Base-by-base conservation (phyloP, 2,329 filamentous ascomycete species). In the Pleoardoris graminearum region DNA sequence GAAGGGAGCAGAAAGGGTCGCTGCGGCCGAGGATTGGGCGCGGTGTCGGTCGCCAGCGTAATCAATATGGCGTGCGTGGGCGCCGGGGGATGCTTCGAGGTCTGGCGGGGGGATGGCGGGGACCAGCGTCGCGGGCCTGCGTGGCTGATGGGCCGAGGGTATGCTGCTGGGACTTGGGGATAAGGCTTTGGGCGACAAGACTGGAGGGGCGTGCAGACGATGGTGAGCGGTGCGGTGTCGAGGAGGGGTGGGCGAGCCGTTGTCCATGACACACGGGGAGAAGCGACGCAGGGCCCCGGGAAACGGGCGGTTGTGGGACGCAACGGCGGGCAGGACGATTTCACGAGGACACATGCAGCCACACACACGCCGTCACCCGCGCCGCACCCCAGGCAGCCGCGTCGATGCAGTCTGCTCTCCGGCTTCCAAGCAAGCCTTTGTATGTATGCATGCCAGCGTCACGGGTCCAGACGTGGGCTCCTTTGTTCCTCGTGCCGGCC, bases 141-240 rank as follows among this genome's bases (percentile, higher is more conserved):
- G 55, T 48, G 48, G 30, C 8, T 37, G 19, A 8, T 37, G 19
- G 30, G 43, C 17, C 21, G 19, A 39, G 50, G 43, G 48, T 57
- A 63, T 51, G 48, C 48, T 56, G 57, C 39, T 48, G 33, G 48
- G 50, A 41, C 49, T 36, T 33, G 48, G 54, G 45, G 52, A 59
- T 60, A 58, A 53, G 49, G 53, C 47, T 59, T 57, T 43, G 46
- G 36, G n/a, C 21, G 45, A 57, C 63, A 66, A 60, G 55, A 62
- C 61, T 63, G 62, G 23, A n/a, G 22, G 30, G 37, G 38, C 44
- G 51, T 42, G 48, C 44, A 46, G 43, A 42, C 22, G 42, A 27
- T 36, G 58, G 7, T 30, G 39, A 16, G 30, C 16, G 27, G 43
- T 12, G 52, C 32, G 50, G 45, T 12, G 30, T 4, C 10, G 49